Base-by-base conservation (phyloP, 2,329 filamentous ascomycete species). In the Delphinella strobiligena region DNA sequence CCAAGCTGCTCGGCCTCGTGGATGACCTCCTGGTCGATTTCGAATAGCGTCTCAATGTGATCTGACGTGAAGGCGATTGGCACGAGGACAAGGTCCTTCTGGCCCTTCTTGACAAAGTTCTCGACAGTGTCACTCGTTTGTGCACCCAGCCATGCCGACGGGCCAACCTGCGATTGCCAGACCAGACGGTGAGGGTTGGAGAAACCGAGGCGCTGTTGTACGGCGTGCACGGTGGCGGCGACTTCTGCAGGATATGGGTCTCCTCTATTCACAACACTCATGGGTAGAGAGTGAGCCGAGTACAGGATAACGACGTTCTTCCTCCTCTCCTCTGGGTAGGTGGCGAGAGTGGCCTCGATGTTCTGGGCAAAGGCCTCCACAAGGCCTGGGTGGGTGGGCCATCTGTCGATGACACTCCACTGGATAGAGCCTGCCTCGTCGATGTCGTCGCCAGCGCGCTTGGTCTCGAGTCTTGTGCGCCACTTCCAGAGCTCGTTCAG, bases 11-110 rank as follows among this genome's bases (percentile, higher is more conserved):
- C 78, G 1, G 75, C 85, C 61, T 93, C 88, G 42, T 85, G 82
- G 54, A 98, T 96, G 30, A 98, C 86, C 62, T 98, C 91, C 52
- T 85, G 72, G 59, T 98, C 91, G 38, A 98, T 68, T 61, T 98
- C 91, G 58, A 81, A 96, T 1, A 98, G 69, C 0, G 91, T 98
- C 65, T 98, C 91, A 50, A 98, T 98, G 58, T 98, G 91, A 54
- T 98, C 91, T n/a, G 85, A 93, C 0, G 91, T 98, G 59, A 98
- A 98, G 4, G 91, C 91, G 48, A 98, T 93, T 0, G 91, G 91
- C 41, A 98, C 86, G 5, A 98, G 70, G 1, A 95, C 71, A 40
- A 98, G 70, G 55, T 98, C 87, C 40, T 80, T 93, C 55, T 95
- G 84, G 1, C 89, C 91, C 61, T 91, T 87, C 55, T 82, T 77